A percentile compares a stretch with the other conserved stretches of the same genome.
These are phyloP conservation scores for Zizania latifolia DNA, from an alignment of 176 grass and related monocot species.

Conservation along the genomic window DNA sequence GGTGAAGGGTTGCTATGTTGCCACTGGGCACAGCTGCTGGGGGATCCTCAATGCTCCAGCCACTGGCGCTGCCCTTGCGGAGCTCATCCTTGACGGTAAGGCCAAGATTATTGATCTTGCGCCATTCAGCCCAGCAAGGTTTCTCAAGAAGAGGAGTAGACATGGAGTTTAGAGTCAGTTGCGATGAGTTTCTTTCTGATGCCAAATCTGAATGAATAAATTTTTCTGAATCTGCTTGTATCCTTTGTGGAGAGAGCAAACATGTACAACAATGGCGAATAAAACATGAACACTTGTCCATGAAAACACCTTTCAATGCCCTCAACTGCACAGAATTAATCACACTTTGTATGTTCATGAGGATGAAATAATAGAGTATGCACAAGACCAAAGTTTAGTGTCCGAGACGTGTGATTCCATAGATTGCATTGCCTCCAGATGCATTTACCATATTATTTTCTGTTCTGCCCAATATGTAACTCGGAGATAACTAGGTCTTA, in stretches of 20 bases:
- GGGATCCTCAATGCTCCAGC: slow-evolving; percentile 80
- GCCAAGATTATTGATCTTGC: slow-evolving; percentile 52
- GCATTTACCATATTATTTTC: neutral
- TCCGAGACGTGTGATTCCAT: neutral
- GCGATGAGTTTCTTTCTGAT: neutral
- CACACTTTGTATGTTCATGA: neutral
- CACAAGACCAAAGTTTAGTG: neutral
- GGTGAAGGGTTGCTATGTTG: slow-evolving; percentile 70
- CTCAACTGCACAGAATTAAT: neutral
- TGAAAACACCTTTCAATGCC: neutral
- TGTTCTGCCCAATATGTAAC: neutral
- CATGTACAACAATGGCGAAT: slow-evolving; percentile 7
- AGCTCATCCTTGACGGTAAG: slow-evolving; percentile 74
- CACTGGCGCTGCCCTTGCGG: slow-evolving; percentile 61
- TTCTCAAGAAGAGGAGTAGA: slow-evolving; percentile 39
- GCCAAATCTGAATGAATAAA: slow-evolving; percentile 5
- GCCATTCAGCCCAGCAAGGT: slow-evolving; percentile 63
- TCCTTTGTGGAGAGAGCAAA: neutral
- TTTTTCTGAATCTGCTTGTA: neutral
- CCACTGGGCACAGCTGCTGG: slow-evolving; percentile 90
- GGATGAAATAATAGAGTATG: neutral
- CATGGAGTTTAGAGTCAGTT: neutral
- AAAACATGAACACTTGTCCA: neutral
- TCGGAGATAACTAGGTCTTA: neutral
- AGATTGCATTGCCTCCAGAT: neutral